Conservation (phyloP, 176 grass and related monocot genomes). For the Zoysia japonica region DNA sequence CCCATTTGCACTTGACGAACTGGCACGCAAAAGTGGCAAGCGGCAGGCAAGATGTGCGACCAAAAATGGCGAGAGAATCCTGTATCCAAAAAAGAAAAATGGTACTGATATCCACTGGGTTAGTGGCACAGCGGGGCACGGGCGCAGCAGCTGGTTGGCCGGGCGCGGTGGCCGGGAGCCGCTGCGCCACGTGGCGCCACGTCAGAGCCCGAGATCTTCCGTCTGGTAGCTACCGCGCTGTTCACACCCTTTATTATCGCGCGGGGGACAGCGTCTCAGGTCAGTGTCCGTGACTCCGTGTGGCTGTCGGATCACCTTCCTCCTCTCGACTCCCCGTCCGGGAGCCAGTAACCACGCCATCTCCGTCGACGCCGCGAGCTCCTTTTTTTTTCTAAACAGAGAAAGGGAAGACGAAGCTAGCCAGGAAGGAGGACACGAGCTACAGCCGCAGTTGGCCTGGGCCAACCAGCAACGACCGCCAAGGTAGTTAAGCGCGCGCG, state of each 20-base stretch:
- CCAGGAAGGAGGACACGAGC: not conserved
- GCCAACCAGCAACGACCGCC: not conserved
- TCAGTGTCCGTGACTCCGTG: not conserved
- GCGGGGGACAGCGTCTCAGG: not conserved
- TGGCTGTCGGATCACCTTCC: not conserved
- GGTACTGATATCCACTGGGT: too few relatives aligned
- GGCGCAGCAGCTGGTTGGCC: constrained; percentile 5
- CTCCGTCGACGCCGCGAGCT: not conserved
- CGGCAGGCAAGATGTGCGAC: not conserved
- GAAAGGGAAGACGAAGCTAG: not conserved
- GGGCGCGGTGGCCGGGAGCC: not conserved
- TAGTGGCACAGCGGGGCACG: not conserved
- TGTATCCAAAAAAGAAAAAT: not conserved
- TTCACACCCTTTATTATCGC: not conserved
- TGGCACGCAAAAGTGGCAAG: constrained; percentile 28
- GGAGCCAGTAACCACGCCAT: not conserved
- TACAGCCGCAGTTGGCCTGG: not conserved
- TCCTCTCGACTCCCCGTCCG: not conserved
- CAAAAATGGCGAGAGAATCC: not conserved
- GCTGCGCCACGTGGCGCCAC: not conserved
- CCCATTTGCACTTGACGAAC: not conserved
- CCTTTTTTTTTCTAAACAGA: not conserved
- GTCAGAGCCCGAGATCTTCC: not conserved
- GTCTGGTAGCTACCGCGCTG: too few relatives aligned
- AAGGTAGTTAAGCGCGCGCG: not conserved